Evolutionary conservation across 495 filamentous ascomycete species (phyloP), one percentile per base, ranked within the genome.

Genomic region (Lindgomyces ingoldianus): DNA sequence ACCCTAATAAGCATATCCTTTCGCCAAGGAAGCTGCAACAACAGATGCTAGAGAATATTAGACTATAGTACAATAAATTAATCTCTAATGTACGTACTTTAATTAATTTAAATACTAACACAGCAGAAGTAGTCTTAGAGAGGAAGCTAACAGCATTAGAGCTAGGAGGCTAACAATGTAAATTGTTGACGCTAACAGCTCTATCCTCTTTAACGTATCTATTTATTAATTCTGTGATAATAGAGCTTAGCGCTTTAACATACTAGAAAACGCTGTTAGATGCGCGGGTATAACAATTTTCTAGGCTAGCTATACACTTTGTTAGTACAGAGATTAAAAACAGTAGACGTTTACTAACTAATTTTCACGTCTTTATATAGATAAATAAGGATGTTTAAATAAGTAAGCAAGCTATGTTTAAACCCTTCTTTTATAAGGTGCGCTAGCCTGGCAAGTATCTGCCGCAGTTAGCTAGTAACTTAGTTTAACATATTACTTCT

Each of bases 281-380:
- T n/a, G n/a, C n/a, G n/a, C n/a, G n/a, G n/a, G n/a, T n/a, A 55
- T 55, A 55, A 39, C 18, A 55, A 55, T 55, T 55, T 55, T 55
- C 51, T 55, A 55, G 51, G 51, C 51, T 24, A 4, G 18, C 51
- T 55, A 55, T 55, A 30, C 18, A n/a, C 51, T 55, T 30, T 55
- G 39, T 55, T 55, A 55, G 51, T 55, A 55, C 18, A 33, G 51
- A 33, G 26, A 55, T 55, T 24, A 4, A 55, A 36, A 55, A 30
- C 39, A 55, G 16, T 55, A 55, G 51, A 55, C 18, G 18, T 55
- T 55, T 55, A 55, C 51, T 55, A 33, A 55, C 51, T 33, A 55
- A 55, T 55, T 55, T 51, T 51, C 16, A 51, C 16, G 27, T 51
- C 48, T 24, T 24, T 24, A 51, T 51, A 51, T 8, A 24, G 51